Percentiles rank a stretch among this genome's conserved stretches.
phyloP scores from a whole-genome alignment of 495 filamentous ascomycete genomes.

The Aspergillus avenaceus region DNA sequence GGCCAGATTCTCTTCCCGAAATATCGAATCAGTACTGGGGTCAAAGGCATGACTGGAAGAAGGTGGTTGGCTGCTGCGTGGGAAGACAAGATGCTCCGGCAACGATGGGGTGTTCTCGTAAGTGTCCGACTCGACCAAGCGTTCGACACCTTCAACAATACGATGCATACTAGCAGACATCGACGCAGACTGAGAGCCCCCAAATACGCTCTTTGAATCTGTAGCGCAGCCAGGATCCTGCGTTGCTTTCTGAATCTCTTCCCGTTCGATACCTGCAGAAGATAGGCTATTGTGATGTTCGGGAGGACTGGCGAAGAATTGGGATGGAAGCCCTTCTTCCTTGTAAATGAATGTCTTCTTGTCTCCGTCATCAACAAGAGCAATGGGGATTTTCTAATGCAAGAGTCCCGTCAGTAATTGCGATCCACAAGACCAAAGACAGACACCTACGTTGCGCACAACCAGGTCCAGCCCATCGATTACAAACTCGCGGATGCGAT shows the following conservation, averaged over 20 bases:
- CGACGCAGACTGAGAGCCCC: slow-evolving; percentile 43
- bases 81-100: slow-evolving; percentile 22
- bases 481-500: slow-evolving; percentile 63
- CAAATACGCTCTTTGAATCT: slow-evolving; percentile 36
- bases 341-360: slow-evolving; percentile 53
- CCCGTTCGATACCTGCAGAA: slow-evolving; percentile 38
- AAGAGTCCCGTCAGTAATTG: slow-evolving; percentile 6
- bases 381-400: slow-evolving; percentile 40
- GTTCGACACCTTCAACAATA: slow-evolving; percentile 58
- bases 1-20: slow-evolving; percentile 20
- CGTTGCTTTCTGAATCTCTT: slow-evolving; percentile 36
- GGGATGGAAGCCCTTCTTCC: slow-evolving; percentile 50
- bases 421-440: background rate
- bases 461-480: slow-evolving; percentile 60
- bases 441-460: slow-evolving; percentile 42
- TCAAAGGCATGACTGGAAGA: slow-evolving; percentile 25
- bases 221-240: slow-evolving; percentile 26
- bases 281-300: slow-evolving; percentile 35
- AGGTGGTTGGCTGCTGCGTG: slow-evolving; percentile 22
- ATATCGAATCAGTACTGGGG: slow-evolving; percentile 16
- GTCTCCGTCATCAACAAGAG: slow-evolving; percentile 42
- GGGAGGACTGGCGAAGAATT: slow-evolving; percentile 42
- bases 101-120: slow-evolving; percentile 40
- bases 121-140: slow-evolving; percentile 55
- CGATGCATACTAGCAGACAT: slow-evolving; percentile 50